A percentile compares a stretch with the other conserved stretches of the same genome.
phyloP scores from a whole-genome alignment of 1,284 basidiomycete species.

The Xanthoconium separans region DNA sequence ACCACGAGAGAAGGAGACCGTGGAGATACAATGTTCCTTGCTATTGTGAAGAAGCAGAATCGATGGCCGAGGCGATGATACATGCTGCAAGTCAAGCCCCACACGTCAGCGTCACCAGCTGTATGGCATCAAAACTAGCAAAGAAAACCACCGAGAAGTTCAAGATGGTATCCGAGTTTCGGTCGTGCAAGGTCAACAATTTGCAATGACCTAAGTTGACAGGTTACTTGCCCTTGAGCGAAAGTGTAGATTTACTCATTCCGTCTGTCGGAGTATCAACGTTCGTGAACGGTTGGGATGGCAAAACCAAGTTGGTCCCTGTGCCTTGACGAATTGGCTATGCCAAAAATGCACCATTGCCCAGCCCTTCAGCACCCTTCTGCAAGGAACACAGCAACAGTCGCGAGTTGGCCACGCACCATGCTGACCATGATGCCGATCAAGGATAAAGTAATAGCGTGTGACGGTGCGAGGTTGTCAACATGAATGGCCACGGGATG shows the following conservation, averaged over 20 bases:
- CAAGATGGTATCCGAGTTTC: too few relatives aligned
- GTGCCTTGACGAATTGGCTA: conserved; percentile 23
- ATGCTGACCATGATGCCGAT: neutral
- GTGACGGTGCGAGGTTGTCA: neutral
- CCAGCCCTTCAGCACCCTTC: conserved; percentile 11
- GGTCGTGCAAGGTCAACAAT: neutral
- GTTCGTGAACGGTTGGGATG: neutral
- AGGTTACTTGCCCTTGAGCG: neutral
- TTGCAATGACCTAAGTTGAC: neutral
- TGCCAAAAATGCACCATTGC: conserved; percentile 8
- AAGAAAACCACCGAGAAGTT: neutral
- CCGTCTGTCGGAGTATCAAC: conserved; percentile 4
- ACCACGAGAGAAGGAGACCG: neutral
- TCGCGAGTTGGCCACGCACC: conserved; percentile 16
- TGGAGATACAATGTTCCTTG: conserved; percentile 11
- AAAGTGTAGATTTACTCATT: neutral
- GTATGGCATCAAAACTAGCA: neutral
- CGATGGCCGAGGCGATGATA: neutral
- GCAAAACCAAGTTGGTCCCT: too few relatives aligned
- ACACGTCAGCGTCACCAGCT: neutral
- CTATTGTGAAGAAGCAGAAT: neutral
- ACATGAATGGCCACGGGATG: neutral
- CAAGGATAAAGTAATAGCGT: neutral
- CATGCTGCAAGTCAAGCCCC: neutral
- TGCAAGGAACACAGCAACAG: neutral